Percentiles rank a stretch among this genome's conserved stretches.
Conservation (phyloP, 2,329 filamentous ascomycete genomes). For the Colletotrichum viniferum region DNA sequence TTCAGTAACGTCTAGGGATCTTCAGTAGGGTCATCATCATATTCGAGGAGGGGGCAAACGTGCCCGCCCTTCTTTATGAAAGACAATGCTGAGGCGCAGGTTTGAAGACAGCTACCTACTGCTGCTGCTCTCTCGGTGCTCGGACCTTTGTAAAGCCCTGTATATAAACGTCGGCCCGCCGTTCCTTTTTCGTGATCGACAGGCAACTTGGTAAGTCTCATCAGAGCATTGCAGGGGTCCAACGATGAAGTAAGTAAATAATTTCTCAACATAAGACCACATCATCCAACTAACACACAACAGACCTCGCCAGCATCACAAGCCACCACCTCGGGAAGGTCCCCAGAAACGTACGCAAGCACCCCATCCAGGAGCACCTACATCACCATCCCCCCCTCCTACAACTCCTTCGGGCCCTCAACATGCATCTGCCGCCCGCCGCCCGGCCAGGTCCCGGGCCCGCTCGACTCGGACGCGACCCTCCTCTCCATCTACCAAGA, state of each 20-base stretch:
- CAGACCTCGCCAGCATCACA: background rate
- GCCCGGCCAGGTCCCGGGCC: conserved; percentile 40
- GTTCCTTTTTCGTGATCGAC: background rate
- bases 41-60: background rate
- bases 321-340: background rate
- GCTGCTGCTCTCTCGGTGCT: background rate
- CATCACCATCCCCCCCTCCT: conserved; percentile 42
- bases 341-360: background rate
- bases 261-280: rapidly evolving
- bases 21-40: background rate
- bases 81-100: background rate
- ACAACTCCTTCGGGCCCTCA: conserved; percentile 50
- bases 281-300: background rate
- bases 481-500: conserved; percentile 49
- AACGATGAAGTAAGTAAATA: conserved; percentile 26
- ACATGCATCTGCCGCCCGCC: conserved; percentile 52
- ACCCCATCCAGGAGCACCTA: conserved; percentile 1
- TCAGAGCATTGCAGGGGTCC: conserved; percentile 49
- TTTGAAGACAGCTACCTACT: background rate
- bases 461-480: conserved; percentile 48
- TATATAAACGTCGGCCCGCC: background rate
- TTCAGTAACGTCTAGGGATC: background rate
- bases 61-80: background rate
- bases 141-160: background rate
- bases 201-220: conserved; percentile 33